These are phyloP conservation scores for Aspergillus panamensis DNA, from an alignment of 495 filamentous ascomycete genomes.

Conservation along the genomic window DNA sequence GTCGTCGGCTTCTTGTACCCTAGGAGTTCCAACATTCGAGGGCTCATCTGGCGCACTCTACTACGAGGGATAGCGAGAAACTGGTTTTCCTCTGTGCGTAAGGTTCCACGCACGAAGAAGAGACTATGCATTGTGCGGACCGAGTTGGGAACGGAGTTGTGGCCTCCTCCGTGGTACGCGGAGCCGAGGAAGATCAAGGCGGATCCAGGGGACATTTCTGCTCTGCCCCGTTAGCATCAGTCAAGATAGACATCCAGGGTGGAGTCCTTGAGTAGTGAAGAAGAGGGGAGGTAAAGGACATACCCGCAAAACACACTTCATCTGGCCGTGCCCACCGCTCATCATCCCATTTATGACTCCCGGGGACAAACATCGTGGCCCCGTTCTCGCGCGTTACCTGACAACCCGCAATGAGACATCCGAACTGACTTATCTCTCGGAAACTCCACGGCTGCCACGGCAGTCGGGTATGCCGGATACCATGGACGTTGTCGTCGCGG, in stretches of 20 bases:
- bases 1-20: conserved; percentile 20
- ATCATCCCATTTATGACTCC: conserved; percentile 21
- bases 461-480: conserved; percentile 11
- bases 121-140: conserved; percentile 27
- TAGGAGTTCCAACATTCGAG: conserved; percentile 20
- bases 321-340: conserved; percentile 11
- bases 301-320: conserved; percentile 24
- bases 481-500: conserved; percentile 29
- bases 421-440: conserved; percentile 15
- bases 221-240: neutral
- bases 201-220: conserved; percentile 29
- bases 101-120: conserved; percentile 31
- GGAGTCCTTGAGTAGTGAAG: neutral
- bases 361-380: conserved; percentile 20
- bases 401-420: conserved; percentile 19
- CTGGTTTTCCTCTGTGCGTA: conserved; percentile 38
- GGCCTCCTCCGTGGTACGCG: conserved; percentile 30
- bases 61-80: conserved; percentile 34
- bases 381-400: conserved; percentile 16
- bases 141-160: conserved; percentile 26
- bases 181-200: conserved; percentile 32
- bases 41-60: conserved; percentile 28
- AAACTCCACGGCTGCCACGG: conserved; percentile 10
- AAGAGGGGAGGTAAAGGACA: neutral
- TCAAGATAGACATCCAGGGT: too few species aligned